These are phyloP conservation scores for Dryas integrifolia DNA, from an alignment of 331 rosid genomes.

Conservation along the genomic window DNA sequence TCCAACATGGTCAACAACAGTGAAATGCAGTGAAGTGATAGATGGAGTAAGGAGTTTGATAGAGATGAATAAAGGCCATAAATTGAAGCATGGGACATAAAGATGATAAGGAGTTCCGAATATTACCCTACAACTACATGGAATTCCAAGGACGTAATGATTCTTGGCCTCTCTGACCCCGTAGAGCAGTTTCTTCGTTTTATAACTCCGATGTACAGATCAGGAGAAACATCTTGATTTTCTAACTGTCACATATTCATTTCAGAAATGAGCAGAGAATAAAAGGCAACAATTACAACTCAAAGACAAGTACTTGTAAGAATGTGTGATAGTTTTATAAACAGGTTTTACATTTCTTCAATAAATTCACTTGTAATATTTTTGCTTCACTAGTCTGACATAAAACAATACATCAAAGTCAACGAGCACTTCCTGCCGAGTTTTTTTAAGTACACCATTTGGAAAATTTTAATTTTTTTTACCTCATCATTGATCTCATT, in stretches of 20 bases:
- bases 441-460: not conserved
- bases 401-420: not conserved
- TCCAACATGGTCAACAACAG: not conserved
- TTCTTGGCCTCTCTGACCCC: slow-evolving; percentile 51
- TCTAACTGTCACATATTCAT: slow-evolving; percentile 47
- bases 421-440: slow-evolving; percentile 2
- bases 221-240: slow-evolving; percentile 46
- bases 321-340: not conserved
- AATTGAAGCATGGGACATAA: not conserved
- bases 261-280: not conserved
- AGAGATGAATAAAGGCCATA: not conserved
- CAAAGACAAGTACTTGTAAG: slow-evolving; percentile 19
- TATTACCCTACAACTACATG: slow-evolving; percentile 71
- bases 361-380: not conserved
- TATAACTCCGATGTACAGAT: slow-evolving; percentile 70
- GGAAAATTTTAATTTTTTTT: slow-evolving; percentile 6
- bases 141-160: slow-evolving; percentile 46
- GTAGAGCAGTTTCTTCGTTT: slow-evolving; percentile 47
- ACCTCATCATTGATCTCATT: slow-evolving; percentile 52
- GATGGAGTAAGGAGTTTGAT: not conserved
- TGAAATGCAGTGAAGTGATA: not conserved
- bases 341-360: not conserved
- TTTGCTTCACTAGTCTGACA: not conserved
- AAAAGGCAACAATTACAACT: no score
- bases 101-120: slow-evolving; percentile 15